Evolutionary conservation across 768 basidiomycete species (phyloP).

Genomic region (Tricholoma bakamatsutake): DNA sequence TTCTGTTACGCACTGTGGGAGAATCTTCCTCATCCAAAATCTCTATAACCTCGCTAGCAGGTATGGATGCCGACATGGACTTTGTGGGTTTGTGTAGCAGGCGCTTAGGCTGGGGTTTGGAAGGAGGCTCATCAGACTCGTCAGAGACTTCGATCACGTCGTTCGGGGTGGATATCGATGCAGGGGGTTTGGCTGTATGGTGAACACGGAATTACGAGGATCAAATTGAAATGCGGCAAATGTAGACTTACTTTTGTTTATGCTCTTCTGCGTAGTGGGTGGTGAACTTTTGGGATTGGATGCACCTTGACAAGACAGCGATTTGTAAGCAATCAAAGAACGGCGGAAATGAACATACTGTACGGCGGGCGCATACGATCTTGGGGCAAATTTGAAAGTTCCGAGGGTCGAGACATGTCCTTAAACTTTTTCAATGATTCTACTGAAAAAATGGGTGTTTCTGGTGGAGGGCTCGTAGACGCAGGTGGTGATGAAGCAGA

Average conservation of each 20-base stretch:
- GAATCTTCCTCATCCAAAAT: slow-evolving; percentile 6
- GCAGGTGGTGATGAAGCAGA: slow-evolving; percentile 1
- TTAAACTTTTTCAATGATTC: not conserved
- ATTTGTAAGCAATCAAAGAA: not conserved
- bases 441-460: not conserved
- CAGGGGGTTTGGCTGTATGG: not conserved
- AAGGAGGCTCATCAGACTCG: slow-evolving; percentile 2
- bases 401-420: not conserved
- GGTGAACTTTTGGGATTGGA: not conserved
- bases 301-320: not conserved
- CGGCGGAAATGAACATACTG: not conserved
- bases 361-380: not conserved
- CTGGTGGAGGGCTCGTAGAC: not conserved
- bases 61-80: not conserved
- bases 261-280: not conserved
- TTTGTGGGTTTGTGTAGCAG: not conserved
- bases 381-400: not conserved
- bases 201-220: not conserved
- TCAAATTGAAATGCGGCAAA: not conserved
- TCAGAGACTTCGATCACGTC: slow-evolving; percentile 7
- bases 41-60: slow-evolving; percentile 5
- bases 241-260: not conserved
- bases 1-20: not conserved
- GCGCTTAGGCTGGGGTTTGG: not conserved
- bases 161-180: not conserved